phyloP scores from a whole-genome alignment of 78 protist species.

The Dictyostelium brefeldianum region DNA sequence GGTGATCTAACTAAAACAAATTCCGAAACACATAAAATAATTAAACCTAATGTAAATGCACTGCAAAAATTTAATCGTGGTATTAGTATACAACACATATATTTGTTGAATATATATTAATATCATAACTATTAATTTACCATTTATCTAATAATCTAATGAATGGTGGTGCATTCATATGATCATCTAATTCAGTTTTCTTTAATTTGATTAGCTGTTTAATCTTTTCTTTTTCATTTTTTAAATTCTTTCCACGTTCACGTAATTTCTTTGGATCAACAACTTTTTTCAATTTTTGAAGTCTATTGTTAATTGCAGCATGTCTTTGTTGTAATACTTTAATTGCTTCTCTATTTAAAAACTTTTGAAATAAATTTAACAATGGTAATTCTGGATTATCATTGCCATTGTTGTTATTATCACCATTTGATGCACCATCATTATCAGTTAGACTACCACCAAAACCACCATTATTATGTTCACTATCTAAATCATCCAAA shows the following conservation, averaged over 20 bases:
- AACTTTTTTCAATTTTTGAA: conserved; percentile 42
- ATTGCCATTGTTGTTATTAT: background rate
- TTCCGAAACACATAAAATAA: conserved; percentile 69
- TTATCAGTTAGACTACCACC: background rate
- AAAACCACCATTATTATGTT: background rate
- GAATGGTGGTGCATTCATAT: conserved; percentile 83
- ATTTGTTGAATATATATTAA: background rate
- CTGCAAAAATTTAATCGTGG: background rate
- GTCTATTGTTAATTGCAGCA: conserved; percentile 6
- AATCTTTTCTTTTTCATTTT: conserved; percentile 65
- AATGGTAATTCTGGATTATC: conserved; percentile 27
- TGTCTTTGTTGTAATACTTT: conserved; percentile 64
- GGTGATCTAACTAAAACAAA: conserved; percentile 73
- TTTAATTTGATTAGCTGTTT: conserved; percentile 55
- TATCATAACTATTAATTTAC: background rate
- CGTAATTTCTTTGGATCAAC: conserved; percentile 42
- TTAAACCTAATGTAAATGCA: conserved; percentile 78
- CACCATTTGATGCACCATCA: background rate
- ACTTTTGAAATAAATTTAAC: conserved; percentile 62
- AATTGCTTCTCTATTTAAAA: conserved; percentile 63
- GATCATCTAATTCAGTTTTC: conserved; percentile 66
- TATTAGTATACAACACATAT: background rate
- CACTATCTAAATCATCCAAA: conserved; percentile 9
- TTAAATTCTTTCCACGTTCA: conserved; percentile 47
- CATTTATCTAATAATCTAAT: conserved; percentile 73